Evolutionary conservation across 2,329 filamentous ascomycete species (phyloP).

Genomic region (Dactylonectria estremocensis): DNA sequence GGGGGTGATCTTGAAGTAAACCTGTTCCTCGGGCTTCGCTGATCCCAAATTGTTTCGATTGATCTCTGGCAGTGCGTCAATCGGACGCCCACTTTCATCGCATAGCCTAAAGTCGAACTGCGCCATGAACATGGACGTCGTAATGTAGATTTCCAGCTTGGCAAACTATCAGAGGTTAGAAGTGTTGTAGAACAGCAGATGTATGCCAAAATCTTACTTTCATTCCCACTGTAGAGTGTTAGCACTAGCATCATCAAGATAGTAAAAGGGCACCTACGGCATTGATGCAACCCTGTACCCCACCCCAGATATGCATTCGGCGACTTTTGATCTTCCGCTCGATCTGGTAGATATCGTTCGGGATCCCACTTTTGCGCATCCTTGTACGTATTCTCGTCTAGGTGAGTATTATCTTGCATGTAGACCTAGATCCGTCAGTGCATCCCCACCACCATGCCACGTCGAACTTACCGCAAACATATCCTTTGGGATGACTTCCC

Average conservation of each 20-base stretch:
- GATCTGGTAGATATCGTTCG: constrained; percentile 60
- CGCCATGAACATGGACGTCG: constrained; percentile 64
- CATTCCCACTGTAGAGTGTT: constrained; percentile 5
- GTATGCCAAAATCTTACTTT: neutral
- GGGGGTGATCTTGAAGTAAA: constrained; percentile 10
- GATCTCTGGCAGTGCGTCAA: constrained; percentile 26
- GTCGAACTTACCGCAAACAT: constrained; percentile 58
- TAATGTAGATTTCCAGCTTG: constrained; percentile 67
- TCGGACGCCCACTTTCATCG: constrained; percentile 56
- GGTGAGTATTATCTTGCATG: constrained; percentile 63
- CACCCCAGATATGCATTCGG: constrained; percentile 53
- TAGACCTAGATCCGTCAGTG: constrained; percentile 52
- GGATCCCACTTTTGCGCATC: constrained; percentile 67
- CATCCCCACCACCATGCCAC: neutral
- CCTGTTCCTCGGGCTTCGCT: neutral
- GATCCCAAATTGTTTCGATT: constrained; percentile 24
- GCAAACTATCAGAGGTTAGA: constrained; percentile 58
- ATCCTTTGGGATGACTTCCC: constrained; percentile 65
- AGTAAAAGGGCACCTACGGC: constrained; percentile 44
- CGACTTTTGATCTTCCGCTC: constrained; percentile 60
- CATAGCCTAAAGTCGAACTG: constrained; percentile 63
- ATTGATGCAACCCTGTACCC: constrained; percentile 56
- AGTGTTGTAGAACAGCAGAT: neutral
- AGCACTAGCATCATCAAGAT: neutral
- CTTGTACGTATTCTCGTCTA: constrained; percentile 63